These are phyloP conservation scores for Stagonosporopsis rhizophila DNA, from an alignment of 2,329 filamentous ascomycete species.

Conservation along the genomic window DNA sequence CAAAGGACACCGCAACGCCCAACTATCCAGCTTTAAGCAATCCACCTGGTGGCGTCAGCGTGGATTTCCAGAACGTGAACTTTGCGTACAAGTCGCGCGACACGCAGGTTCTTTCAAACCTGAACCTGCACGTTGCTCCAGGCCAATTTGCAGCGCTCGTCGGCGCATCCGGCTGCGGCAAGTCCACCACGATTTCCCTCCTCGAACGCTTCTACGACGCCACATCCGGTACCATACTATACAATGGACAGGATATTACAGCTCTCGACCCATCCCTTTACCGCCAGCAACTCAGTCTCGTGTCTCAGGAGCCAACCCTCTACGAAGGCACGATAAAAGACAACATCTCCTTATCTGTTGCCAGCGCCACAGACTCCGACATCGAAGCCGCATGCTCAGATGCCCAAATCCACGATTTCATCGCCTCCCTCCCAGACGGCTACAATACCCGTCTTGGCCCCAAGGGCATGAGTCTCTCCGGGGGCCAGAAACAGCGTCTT, in stretches of 20 bases:
- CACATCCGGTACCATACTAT: conserved; percentile 74
- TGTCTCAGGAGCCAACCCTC: conserved; percentile 56
- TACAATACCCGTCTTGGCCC: conserved; percentile 47
- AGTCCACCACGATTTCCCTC: conserved; percentile 89
- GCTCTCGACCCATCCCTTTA: conserved; percentile 48
- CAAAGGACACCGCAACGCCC: conserved; percentile 11
- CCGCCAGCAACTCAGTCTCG: conserved; percentile 53
- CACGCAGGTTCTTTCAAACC: conserved; percentile 65
- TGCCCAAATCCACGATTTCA: conserved; percentile 51
- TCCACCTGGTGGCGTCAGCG: conserved; percentile 39
- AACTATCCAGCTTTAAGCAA: conserved; percentile 22
- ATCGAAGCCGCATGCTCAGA: conserved; percentile 44
- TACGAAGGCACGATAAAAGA: conserved; percentile 54
- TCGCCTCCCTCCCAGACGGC: conserved; percentile 44
- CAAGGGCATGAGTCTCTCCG: conserved; percentile 44
- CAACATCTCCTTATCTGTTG: conserved; percentile 48
- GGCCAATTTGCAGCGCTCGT: conserved; percentile 76
- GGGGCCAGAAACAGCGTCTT: conserved; percentile 48
- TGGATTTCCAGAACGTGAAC: conserved; percentile 93
- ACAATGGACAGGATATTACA: conserved; percentile 52
- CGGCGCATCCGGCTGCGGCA: conserved; percentile 81
- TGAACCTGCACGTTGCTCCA: conserved; percentile 57
- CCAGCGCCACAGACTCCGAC: conserved; percentile 35
- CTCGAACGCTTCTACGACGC: conserved; percentile 96
- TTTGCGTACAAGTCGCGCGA: conserved; percentile 92